Evolutionary conservation across 805 yeast genomes (phyloP).

Genomic region (Wickerhamomyces bisporus): DNA sequence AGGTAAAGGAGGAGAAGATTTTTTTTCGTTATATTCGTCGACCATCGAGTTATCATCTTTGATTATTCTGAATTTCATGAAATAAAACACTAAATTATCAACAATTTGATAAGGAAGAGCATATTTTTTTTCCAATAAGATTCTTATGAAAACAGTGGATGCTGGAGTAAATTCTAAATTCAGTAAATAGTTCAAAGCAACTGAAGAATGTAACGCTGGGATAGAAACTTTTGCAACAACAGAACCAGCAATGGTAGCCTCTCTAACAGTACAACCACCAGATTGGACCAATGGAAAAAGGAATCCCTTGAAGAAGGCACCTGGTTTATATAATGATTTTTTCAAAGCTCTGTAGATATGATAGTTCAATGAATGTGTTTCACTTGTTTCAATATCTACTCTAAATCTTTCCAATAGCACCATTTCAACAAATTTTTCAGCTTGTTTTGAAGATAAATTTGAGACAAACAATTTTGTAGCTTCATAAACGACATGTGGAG

Average conservation of each 20-base stretch:
- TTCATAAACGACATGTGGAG: slow-evolving; percentile 90
- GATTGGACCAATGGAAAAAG: slow-evolving; percentile 84
- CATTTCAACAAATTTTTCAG: slow-evolving; percentile 71
- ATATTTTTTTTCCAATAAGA: slow-evolving; percentile 87
- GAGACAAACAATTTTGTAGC: slow-evolving; percentile 94
- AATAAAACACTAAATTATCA: slow-evolving; percentile 90
- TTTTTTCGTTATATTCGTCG: slow-evolving; percentile 35
- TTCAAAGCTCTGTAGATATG: slow-evolving; percentile 90
- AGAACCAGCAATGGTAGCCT: slow-evolving; percentile 93
- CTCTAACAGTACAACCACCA: slow-evolving; percentile 86
- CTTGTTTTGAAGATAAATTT: slow-evolving; percentile 78
- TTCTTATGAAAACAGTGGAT: slow-evolving; percentile 82
- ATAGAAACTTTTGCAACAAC: slow-evolving; percentile 84
- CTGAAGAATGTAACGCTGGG: slow-evolving; percentile 94
- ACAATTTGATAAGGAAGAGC: slow-evolving; percentile 96
- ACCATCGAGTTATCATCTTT: slow-evolving; percentile 33
- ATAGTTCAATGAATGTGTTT: slow-evolving; percentile 77
- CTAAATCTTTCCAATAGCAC: slow-evolving; percentile 72
- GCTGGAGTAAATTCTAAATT: slow-evolving; percentile 85
- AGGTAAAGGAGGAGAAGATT: slow-evolving; percentile 60
- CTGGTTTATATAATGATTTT: slow-evolving; percentile 92
- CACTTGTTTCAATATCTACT: slow-evolving; percentile 63
- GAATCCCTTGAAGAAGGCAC: slow-evolving; percentile 96
- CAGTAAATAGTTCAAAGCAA: slow-evolving; percentile 81
- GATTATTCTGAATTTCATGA: slow-evolving; percentile 79